Percentiles rank a stretch among this genome's conserved stretches.
Evolutionary conservation across 2,329 filamentous ascomycete genomes (phyloP).

Genomic region (Paecilomyces sp.): DNA sequence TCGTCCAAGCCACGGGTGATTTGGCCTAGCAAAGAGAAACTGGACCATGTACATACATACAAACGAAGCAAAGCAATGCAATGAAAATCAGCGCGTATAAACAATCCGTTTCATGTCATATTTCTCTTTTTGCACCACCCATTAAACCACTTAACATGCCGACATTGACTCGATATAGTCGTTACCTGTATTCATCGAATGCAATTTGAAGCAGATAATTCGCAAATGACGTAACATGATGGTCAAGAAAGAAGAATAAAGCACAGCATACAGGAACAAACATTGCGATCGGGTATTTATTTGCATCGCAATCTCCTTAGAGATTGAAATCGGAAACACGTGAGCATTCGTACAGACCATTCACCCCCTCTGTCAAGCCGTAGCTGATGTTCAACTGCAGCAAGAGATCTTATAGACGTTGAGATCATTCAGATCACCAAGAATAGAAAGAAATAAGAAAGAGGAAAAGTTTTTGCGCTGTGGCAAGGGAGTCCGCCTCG

Average conservation of each 20-base stretch:
- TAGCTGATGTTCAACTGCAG: neutral
- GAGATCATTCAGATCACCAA: neutral
- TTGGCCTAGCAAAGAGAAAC: no score
- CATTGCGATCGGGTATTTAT: neutral
- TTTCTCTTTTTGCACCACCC: neutral
- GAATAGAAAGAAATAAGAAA: neutral
- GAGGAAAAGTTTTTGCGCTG: neutral
- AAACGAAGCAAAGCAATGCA: neutral
- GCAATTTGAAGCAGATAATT: neutral
- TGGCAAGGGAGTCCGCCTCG: neutral
- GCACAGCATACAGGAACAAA: neutral
- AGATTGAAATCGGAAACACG: neutral
- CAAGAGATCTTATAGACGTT: neutral
- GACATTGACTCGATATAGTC: neutral
- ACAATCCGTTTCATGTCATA: neutral
- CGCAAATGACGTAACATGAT: neutral
- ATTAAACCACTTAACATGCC: neutral
- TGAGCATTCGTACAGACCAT: neutral
- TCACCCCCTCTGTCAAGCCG: neutral
- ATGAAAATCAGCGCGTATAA: neutral
- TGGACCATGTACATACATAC: no score
- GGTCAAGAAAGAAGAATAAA: neutral
- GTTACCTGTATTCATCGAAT: neutral
- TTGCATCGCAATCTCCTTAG: neutral
- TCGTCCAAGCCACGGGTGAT: neutral